Evolutionary conservation across 805 yeast genomes (phyloP).

Genomic region (Tetrapisispora pingtungensis): DNA sequence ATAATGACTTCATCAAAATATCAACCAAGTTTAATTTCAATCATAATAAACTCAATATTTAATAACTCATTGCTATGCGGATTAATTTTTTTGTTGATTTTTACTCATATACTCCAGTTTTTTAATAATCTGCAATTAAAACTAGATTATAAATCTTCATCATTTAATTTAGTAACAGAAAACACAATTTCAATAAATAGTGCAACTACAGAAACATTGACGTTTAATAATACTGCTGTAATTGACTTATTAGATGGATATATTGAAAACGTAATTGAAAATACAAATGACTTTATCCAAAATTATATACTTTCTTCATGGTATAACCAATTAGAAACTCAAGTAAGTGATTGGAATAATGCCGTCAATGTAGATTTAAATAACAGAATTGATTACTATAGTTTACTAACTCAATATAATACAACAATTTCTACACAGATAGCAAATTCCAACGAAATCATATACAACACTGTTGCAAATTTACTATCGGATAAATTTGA

Average conservation of each 20-base stretch:
- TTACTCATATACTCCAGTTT: background rate
- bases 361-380: conserved; percentile 3
- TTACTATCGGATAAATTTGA: conserved; percentile 8
- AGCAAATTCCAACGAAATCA: conserved; percentile 7
- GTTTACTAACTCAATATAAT: conserved; percentile 5
- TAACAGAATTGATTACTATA: conserved; percentile 2
- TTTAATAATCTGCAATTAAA: background rate
- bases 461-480: conserved; percentile 9
- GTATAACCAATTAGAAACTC: conserved; percentile 2
- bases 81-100: background rate
- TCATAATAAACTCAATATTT: background rate
- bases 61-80: background rate
- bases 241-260: background rate
- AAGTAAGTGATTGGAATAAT: conserved; percentile 7
- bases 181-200: background rate
- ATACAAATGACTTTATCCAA: background rate
- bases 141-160: background rate
- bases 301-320: background rate
- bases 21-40: background rate
- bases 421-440: conserved; percentile 7
- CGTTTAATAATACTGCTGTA: background rate
- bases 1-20: no score
- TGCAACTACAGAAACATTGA: background rate
- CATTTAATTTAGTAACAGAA: background rate
- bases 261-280: background rate